phyloP scores from a whole-genome alignment of 2,329 filamentous ascomycete species.

The Claviceps spartinae region DNA sequence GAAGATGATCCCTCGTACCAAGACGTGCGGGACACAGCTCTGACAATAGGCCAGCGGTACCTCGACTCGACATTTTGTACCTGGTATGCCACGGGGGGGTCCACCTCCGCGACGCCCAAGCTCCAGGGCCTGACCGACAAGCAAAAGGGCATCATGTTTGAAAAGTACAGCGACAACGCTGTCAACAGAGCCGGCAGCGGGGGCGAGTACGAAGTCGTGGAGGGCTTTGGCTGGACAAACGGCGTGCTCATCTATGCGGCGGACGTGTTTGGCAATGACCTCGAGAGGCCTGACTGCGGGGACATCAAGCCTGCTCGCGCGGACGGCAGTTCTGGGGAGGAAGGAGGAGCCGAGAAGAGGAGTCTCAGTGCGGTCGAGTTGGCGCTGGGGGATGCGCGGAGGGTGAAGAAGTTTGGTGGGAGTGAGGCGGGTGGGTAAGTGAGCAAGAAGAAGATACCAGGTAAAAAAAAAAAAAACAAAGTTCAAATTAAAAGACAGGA shows the following conservation, averaged over 20 bases:
- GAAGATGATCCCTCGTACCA: slow-evolving; percentile 38
- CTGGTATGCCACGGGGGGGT: slow-evolving; percentile 53
- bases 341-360: slow-evolving; percentile 9
- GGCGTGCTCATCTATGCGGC: slow-evolving; percentile 54
- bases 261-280: slow-evolving; percentile 43
- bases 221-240: slow-evolving; percentile 60
- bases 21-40: slow-evolving; percentile 39
- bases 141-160: slow-evolving; percentile 50
- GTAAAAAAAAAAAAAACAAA: background rate
- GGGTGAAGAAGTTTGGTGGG: slow-evolving; percentile 33
- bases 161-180: slow-evolving; percentile 51
- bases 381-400: slow-evolving; percentile 29
- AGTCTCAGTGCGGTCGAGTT: slow-evolving; percentile 32
- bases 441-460: background rate
- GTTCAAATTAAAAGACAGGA: too few relatives aligned
- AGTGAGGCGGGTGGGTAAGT: background rate
- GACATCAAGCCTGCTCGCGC: slow-evolving; percentile 30
- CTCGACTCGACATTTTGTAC: slow-evolving; percentile 56
- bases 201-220: slow-evolving; percentile 55
- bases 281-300: slow-evolving; percentile 43
- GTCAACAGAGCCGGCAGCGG: slow-evolving; percentile 49
- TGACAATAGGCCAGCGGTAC: slow-evolving; percentile 49
- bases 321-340: slow-evolving; percentile 5
- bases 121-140: slow-evolving; percentile 30
- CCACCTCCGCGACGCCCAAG: slow-evolving; percentile 37